These are phyloP conservation scores for Kurtzmaniella quercitrusa DNA, from an alignment of 1,139 yeast genomes.

Conservation along the genomic window DNA sequence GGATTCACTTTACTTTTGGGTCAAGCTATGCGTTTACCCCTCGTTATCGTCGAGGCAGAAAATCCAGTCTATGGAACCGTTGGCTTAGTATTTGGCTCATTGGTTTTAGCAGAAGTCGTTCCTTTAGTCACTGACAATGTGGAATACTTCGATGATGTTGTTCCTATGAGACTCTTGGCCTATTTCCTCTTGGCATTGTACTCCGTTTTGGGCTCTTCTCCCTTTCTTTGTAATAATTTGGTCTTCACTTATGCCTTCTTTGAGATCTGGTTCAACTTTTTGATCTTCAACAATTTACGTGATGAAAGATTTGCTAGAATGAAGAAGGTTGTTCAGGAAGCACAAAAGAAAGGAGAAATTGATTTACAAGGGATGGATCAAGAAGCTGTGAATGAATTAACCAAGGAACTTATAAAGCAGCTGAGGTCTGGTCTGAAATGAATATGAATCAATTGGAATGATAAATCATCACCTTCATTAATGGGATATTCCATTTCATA, in stretches of 20 bases:
- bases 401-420: constrained; percentile 4
- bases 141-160: constrained; percentile 58
- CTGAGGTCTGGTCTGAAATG: background rate
- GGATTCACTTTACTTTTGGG: constrained; percentile 54
- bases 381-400: constrained; percentile 2
- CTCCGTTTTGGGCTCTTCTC: constrained; percentile 36
- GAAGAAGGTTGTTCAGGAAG: constrained; percentile 32
- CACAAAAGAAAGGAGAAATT: constrained; percentile 6
- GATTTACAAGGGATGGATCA: constrained; percentile 6
- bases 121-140: constrained; percentile 56
- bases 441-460: background rate
- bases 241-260: constrained; percentile 59
- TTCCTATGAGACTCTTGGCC: constrained; percentile 60
- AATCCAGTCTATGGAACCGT: constrained; percentile 53
- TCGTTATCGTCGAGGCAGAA: constrained; percentile 35
- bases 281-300: constrained; percentile 58
- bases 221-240: constrained; percentile 54
- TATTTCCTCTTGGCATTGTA: constrained; percentile 51
- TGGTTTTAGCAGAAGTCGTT: constrained; percentile 51
- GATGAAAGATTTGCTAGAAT: constrained; percentile 54
- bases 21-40: constrained; percentile 53
- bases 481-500: too few relatives aligned
- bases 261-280: constrained; percentile 69
- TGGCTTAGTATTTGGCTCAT: constrained; percentile 38
- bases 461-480: too few relatives aligned